Base-by-base conservation (phyloP, 2,329 filamentous ascomycete species). In the Hypoxylon sp. region DNA sequence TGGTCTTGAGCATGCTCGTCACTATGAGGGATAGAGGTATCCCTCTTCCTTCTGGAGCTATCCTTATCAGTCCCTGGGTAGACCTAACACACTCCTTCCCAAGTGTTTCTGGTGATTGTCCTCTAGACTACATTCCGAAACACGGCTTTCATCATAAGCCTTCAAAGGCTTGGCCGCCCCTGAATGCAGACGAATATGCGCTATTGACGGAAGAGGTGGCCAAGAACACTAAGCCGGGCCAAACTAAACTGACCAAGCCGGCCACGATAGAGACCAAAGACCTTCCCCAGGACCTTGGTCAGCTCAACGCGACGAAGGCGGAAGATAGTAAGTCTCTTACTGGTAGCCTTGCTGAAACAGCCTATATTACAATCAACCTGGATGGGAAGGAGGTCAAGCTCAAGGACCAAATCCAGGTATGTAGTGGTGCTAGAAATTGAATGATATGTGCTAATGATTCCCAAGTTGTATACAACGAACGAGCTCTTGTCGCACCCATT, bases 31-130 rank as follows among this genome's bases (percentile, higher is more conserved):
- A 98, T 74, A 91, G 91, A 75, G 91, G 89, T 0, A 82, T 97
- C 12, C 91, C 95, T 4, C 78, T 97, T 24, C 96, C 96, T 0
- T 94, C 96, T 1, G 96, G 96, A 1, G 94, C 91, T 3, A 89
- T 98, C 45, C 82, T 98, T 40, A 92, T 98, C 53, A 97, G 93
- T 51, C 96, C 96, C 0, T 99, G 96, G 96, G 93, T 95, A 7
- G 96, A 99, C 76, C 81, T 98, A 55, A 97, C 93, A 0, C 95
- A 98, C 76, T 97, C 94, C 0, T 98, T 98, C 69, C 96, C 96
- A 0, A 97, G 94, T 70, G 86, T 97, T n/a, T 85, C 87, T 1
- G 86, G 83, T 4, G 87, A 93, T 40, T 89, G 87, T 51, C 86
- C 87, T 0, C 79, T 93, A 52, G 96, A 99, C 76, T 98, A 97